Base-by-base conservation (phyloP, 768 basidiomycete species). In the Ephemerocybe angulata region DNA sequence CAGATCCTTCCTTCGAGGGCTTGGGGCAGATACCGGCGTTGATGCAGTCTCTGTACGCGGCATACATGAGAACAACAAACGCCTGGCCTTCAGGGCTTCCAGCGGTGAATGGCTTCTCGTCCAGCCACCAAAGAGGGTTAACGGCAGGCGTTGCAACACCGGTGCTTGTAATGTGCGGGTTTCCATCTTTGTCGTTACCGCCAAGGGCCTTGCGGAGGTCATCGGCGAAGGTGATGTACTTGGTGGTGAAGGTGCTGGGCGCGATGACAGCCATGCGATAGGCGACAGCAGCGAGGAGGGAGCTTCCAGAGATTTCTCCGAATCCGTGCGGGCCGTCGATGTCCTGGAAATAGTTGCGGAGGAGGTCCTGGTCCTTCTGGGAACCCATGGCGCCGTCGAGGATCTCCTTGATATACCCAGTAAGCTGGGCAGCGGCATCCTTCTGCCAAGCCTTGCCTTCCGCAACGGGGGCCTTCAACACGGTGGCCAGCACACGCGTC, bases 401-500 rank as follows among this genome's bases (percentile, higher is more conserved):
- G 49, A 80, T 80, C 44, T 78, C 76, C 62, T 70, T 70, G 59
- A 80, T 76, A 63, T 71, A 75, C 2, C 52, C 51, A 1, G 69
- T 71, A 22, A 77, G 57, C 11, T 67, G 49, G 5, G 50, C 6
- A 7, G 72, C 66, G 2, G 76, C 71, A 2, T 58, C 49, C 1
- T 40, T 5, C 41, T 55, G 60, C 62, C 70, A 70, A 6, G n/a
- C n/a, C 58, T 7, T 1, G 51, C 44, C 43, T 62, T 51, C 4
- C 0, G 69, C 66, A n/a, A 68, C 51, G 10, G 76, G 73, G 0
- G 77, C 71, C 54, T 76, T 75, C 37, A 74, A 60, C 7, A 79
- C 62, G 0, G 77, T 76, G 22, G 77, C 77, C 28, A 80, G 67
- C 4, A 89, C 83, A 5, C 87, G 76, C 25, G 82, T 67, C 76